A percentile compares a stretch with the other conserved stretches of the same genome.
phyloP scores from a whole-genome alignment of 2,329 filamentous ascomycete genomes.

The Sporothrix pseudoabietina region DNA sequence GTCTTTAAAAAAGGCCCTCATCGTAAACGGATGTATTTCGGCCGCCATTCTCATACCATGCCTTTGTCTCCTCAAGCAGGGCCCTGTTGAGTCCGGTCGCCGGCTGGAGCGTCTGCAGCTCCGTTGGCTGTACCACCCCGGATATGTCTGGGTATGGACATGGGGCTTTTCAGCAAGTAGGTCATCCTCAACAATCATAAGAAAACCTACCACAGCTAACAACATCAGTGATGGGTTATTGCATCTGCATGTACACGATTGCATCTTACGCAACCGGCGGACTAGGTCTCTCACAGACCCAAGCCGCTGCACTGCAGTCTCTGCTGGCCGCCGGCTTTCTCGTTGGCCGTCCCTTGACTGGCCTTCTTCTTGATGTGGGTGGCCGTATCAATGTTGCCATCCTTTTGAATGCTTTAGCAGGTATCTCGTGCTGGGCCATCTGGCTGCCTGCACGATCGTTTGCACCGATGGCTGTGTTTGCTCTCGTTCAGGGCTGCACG shows the following conservation, averaged over 20 bases:
- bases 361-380: constrained; percentile 22
- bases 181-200: neutral
- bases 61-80: constrained; percentile 13
- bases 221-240: constrained; percentile 22
- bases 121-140: constrained; percentile 17
- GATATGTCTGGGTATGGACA: constrained; percentile 23
- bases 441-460: constrained; percentile 29
- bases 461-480: constrained; percentile 28
- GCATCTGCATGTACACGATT: constrained; percentile 24
- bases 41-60: constrained; percentile 21
- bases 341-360: constrained; percentile 12
- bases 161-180: constrained; percentile 24
- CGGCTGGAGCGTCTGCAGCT: neutral
- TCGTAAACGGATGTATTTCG: constrained; percentile 25
- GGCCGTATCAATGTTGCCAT: constrained; percentile 26
- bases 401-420: constrained; percentile 11
- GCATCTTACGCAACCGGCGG: constrained; percentile 18
- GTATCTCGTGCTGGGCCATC: constrained; percentile 29
- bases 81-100: neutral
- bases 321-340: constrained; percentile 25
- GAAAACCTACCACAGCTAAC: neutral
- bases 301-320: constrained; percentile 28
- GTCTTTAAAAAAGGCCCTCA: constrained; percentile 16
- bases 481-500: constrained; percentile 53
- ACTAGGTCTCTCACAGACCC: constrained; percentile 26